Conservation (phyloP, 257 asterid species). For the Ilex aquifolium region DNA sequence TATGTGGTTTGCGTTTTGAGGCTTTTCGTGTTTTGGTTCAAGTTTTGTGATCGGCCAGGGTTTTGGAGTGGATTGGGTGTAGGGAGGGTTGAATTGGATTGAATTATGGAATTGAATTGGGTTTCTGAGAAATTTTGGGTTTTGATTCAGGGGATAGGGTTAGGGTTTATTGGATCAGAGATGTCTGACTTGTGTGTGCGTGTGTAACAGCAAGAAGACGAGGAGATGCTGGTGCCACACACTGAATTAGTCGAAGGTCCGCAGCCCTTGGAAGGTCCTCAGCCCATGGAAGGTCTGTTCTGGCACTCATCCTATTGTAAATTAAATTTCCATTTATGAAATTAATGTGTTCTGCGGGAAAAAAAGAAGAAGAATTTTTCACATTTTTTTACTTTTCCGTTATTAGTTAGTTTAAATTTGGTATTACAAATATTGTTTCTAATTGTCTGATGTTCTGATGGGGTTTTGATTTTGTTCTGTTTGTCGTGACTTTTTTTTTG, state of each 20-base stretch:
- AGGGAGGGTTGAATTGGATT: background rate
- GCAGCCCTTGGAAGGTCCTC: constrained; percentile 3
- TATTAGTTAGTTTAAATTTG: background rate
- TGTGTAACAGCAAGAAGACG: constrained; percentile 9
- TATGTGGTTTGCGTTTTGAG: background rate
- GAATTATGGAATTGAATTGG: background rate
- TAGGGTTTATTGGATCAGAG: background rate
- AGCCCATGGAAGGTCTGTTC: background rate
- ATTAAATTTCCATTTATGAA: background rate
- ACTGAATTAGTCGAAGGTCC: constrained; percentile 4
- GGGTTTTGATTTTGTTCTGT: background rate
- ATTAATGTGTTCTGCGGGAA: too few species aligned
- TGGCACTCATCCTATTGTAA: background rate
- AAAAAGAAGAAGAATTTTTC: too few species aligned
- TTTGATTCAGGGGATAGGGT: background rate
- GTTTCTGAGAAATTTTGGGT: background rate
- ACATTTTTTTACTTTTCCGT: too few species aligned
- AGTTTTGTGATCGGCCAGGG: background rate
- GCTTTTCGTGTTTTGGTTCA: background rate
- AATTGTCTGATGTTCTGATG: background rate
- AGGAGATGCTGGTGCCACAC: constrained; percentile 12
- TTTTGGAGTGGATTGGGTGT: background rate
- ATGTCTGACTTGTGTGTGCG: background rate
- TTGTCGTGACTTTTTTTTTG: background rate
- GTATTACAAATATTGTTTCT: background rate